phyloP scores from a whole-genome alignment of 2,329 filamentous ascomycete genomes.

The Colletotrichum navitas region DNA sequence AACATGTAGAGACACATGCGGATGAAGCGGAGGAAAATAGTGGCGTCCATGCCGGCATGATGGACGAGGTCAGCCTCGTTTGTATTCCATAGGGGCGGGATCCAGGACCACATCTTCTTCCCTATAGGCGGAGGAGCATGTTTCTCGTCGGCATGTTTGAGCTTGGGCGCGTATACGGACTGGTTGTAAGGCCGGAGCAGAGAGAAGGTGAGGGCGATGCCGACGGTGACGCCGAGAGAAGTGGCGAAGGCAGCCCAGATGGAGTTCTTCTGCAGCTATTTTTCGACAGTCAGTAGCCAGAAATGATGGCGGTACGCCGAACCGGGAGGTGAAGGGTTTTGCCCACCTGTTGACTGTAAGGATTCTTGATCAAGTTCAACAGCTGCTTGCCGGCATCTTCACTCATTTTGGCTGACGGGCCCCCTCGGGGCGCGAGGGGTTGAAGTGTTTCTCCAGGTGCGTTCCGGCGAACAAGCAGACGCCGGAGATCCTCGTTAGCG shows the following conservation, averaged over 20 bases:
- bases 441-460: constrained; percentile 19
- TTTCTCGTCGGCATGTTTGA: constrained; percentile 91
- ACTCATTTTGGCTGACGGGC: constrained; percentile 33
- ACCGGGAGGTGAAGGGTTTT: not conserved
- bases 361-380: constrained; percentile 62
- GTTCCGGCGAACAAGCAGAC: not conserved
- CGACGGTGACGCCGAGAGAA: constrained; percentile 79
- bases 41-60: constrained; percentile 91
- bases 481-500: constrained; percentile 10
- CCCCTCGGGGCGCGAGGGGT: constrained; percentile 36
- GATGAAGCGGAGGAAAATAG: constrained; percentile 88
- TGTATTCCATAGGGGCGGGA: constrained; percentile 81
- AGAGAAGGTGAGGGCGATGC: constrained; percentile 86
- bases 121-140: constrained; percentile 89
- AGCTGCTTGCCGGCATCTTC: constrained; percentile 57
- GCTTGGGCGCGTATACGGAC: constrained; percentile 92
- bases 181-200: constrained; percentile 91
- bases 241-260: constrained; percentile 84
- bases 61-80: constrained; percentile 82
- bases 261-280: constrained; percentile 66
- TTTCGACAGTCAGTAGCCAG: not conserved
- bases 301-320: no score
- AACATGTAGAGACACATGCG: constrained; percentile 96
- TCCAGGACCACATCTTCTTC: constrained; percentile 90
- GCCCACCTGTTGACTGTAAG: constrained; percentile 62